These are phyloP conservation scores for Xylaria sp. DNA, from an alignment of 2,329 filamentous ascomycete genomes.

Conservation along the genomic window DNA sequence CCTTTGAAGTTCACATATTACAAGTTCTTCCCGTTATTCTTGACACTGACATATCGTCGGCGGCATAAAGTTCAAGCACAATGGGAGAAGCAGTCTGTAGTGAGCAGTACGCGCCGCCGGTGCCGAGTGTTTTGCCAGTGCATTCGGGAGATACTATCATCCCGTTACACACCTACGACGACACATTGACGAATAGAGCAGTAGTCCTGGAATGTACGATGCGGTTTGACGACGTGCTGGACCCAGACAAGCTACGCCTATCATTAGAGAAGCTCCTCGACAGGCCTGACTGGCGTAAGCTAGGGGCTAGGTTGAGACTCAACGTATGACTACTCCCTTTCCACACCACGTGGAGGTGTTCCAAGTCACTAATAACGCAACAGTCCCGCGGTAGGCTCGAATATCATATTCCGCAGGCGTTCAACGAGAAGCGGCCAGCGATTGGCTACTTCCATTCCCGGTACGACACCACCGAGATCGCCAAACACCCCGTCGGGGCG, in stretches of 20 bases:
- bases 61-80: neutral
- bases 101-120: conserved; percentile 3
- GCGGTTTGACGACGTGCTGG: conserved; percentile 41
- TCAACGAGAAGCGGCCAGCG: conserved; percentile 43
- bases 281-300: conserved; percentile 47
- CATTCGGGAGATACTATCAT: conserved; percentile 19
- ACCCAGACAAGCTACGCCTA: conserved; percentile 41
- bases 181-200: conserved; percentile 17
- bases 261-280: conserved; percentile 43
- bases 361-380: conserved; percentile 5
- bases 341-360: neutral
- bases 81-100: conserved; percentile 19
- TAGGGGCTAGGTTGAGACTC: conserved; percentile 47
- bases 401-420: conserved; percentile 45
- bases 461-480: conserved; percentile 41
- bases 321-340: conserved; percentile 37
- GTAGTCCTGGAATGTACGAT: conserved; percentile 26
- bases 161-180: conserved; percentile 21
- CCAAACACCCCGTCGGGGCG: conserved; percentile 45
- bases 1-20: neutral
- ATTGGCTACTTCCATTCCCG: conserved; percentile 44
- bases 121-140: conserved; percentile 2
- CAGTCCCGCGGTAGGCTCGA: conserved; percentile 40
- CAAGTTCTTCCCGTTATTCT: neutral
- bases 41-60: neutral